These are phyloP conservation scores for Rhizophlyctis rosea DNA, from an alignment of 192 early-diverging fungal species.

Conservation along the genomic window DNA sequence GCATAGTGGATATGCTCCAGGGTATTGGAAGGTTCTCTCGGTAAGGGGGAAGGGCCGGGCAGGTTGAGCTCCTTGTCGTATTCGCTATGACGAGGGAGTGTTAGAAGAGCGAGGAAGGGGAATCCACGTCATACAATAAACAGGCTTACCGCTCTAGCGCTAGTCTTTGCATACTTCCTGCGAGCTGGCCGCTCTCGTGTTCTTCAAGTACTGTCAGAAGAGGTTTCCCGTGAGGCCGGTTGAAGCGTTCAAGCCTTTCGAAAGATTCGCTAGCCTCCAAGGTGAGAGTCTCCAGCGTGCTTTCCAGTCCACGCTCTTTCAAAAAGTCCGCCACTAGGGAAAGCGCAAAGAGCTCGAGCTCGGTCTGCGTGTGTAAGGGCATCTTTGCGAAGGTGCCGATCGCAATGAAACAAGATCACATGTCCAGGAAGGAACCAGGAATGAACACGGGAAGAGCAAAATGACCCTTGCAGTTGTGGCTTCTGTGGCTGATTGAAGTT, in stretches of 20 bases:
- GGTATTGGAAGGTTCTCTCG: slow-evolving; percentile 21
- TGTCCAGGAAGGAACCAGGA: too few species aligned
- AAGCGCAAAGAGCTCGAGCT: slow-evolving; percentile 23
- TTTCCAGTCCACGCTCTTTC: slow-evolving; percentile 32
- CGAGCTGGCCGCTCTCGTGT: slow-evolving; percentile 15
- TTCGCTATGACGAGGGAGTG: neutral
- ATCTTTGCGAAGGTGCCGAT: too few species aligned
- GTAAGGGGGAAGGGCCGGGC: slow-evolving; percentile 38
- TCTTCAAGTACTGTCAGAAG: slow-evolving; percentile 43
- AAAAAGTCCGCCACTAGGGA: slow-evolving; percentile 46
- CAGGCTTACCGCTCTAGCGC: slow-evolving; percentile 7
- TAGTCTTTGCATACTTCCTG: slow-evolving; percentile 4
- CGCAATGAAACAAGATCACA: too few species aligned
- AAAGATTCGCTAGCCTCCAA: slow-evolving; percentile 35
- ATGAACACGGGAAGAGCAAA: too few species aligned
- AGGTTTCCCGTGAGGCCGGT: slow-evolving; percentile 27
- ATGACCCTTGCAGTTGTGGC: too few species aligned
- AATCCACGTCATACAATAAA: neutral
- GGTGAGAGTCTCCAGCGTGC: slow-evolving; percentile 40
- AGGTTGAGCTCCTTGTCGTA: slow-evolving; percentile 37
- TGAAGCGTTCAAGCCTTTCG: slow-evolving; percentile 34
- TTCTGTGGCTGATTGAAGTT: too few species aligned
- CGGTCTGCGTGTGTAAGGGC: slow-evolving; percentile 5
- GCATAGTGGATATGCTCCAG: slow-evolving; percentile 48
- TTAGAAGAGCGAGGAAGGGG: neutral